Evolutionary conservation across 768 basidiomycete genomes (phyloP).

Genomic region (Saitozyma sp.): DNA sequence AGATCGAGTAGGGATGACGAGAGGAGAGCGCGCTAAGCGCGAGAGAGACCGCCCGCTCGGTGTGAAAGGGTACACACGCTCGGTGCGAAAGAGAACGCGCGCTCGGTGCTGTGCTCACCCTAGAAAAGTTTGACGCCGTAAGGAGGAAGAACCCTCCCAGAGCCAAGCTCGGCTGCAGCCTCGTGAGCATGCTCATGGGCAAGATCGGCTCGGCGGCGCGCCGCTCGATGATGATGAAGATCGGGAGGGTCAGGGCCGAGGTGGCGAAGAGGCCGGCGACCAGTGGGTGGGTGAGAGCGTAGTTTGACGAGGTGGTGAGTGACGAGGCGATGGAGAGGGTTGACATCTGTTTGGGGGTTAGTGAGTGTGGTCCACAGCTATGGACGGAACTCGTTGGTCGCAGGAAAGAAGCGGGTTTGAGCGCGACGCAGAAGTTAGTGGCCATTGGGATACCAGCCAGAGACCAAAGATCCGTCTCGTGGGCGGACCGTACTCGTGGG

Average conservation of each 20-base stretch:
- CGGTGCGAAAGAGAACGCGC: too few relatives aligned
- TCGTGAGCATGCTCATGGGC: slow-evolving; percentile 32
- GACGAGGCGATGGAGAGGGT: slow-evolving; percentile 31
- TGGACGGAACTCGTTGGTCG: too few relatives aligned
- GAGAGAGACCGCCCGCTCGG: too few relatives aligned
- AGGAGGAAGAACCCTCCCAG: slow-evolving; percentile 27
- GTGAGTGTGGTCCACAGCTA: too few relatives aligned
- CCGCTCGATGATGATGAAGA: slow-evolving; percentile 34
- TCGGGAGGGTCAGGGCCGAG: slow-evolving; percentile 16
- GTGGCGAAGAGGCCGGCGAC: slow-evolving; percentile 21
- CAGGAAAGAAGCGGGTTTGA: too few relatives aligned
- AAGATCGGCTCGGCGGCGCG: slow-evolving; percentile 38
- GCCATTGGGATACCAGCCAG: too few relatives aligned
- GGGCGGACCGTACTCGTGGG: too few relatives aligned
- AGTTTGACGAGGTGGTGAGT: slow-evolving; percentile 35
- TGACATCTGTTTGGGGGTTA: slow-evolving; percentile 12
- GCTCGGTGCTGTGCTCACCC: slow-evolving; percentile 18
- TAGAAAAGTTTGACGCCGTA: slow-evolving; percentile 32
- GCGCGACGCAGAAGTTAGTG: too few relatives aligned
- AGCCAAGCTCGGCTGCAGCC: slow-evolving; percentile 29
- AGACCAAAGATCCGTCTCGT: too few relatives aligned
- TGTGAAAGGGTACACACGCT: too few relatives aligned
- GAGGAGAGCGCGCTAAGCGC: too few relatives aligned
- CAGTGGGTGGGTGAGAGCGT: slow-evolving; percentile 27
- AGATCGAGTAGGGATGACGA: not conserved